Evolutionary conservation across 805 yeast genomes (phyloP).

Genomic region (Lipomyces orientalis): DNA sequence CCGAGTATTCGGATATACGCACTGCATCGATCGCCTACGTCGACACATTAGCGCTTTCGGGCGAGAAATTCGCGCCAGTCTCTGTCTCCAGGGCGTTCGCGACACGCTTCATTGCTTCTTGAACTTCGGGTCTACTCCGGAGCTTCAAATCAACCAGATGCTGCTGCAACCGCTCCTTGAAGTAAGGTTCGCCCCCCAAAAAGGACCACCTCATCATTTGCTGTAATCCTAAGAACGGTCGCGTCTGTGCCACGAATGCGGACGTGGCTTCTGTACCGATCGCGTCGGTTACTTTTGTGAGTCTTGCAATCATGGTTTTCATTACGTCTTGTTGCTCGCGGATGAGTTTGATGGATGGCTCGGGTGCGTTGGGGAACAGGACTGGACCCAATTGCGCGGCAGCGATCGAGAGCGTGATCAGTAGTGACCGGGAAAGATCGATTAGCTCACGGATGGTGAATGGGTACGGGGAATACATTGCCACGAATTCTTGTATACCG

Average conservation of each 20-base stretch:
- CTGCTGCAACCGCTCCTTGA: conserved; percentile 35
- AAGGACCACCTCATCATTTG: conserved; percentile 23
- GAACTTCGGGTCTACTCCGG: conserved; percentile 17
- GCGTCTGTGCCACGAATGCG: conserved; percentile 16
- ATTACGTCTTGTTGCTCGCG: conserved; percentile 17
- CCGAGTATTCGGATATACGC: conserved; percentile 27
- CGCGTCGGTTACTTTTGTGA: not conserved
- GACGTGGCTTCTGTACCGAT: conserved; percentile 19
- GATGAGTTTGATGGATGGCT: conserved; percentile 11
- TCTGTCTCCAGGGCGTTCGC: not conserved
- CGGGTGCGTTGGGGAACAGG: conserved; percentile 11
- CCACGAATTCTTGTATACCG: conserved; percentile 18
- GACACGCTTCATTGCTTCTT: conserved; percentile 13
- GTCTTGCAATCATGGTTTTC: conserved; percentile 14
- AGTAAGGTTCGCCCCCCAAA: conserved; percentile 24
- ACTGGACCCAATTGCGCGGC: conserved; percentile 39
- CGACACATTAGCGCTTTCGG: not conserved
- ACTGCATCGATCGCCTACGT: not conserved
- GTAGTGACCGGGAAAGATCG: conserved; percentile 34
- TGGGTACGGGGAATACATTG: conserved; percentile 30
- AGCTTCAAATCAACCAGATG: conserved; percentile 20
- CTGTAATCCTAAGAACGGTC: conserved; percentile 22
- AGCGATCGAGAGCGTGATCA: conserved; percentile 37
- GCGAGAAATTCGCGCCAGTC: not conserved
- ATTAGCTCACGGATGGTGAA: conserved; percentile 34